Percentiles rank a stretch among this genome's conserved stretches.
Evolutionary conservation across 805 yeast species (phyloP).

Genomic region (Candida sithepensis): DNA sequence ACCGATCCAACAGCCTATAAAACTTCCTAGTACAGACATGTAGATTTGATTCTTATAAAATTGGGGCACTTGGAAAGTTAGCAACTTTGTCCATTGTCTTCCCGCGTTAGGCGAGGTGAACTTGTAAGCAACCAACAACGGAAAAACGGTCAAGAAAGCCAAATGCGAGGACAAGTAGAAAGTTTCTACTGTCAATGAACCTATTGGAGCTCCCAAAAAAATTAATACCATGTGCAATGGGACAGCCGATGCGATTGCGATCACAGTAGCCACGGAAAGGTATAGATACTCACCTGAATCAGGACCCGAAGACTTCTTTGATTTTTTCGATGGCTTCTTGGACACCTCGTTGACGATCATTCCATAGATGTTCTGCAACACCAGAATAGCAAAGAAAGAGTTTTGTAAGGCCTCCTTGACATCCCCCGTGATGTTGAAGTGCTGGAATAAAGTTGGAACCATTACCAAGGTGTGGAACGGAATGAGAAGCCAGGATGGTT

Average conservation of each 20-base stretch:
- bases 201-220: slow-evolving; percentile 79
- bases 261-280: slow-evolving; percentile 27
- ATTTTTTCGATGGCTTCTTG: slow-evolving; percentile 22
- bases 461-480: slow-evolving; percentile 32
- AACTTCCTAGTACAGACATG: slow-evolving; percentile 37
- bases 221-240: slow-evolving; percentile 43
- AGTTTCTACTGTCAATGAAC: slow-evolving; percentile 50
- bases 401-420: slow-evolving; percentile 25
- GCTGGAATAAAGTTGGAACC: slow-evolving; percentile 26
- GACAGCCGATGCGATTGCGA: slow-evolving; percentile 34
- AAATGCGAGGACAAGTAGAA: slow-evolving; percentile 59
- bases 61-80: slow-evolving; percentile 28
- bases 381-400: slow-evolving; percentile 30
- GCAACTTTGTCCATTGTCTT: slow-evolving; percentile 24
- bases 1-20: slow-evolving; percentile 85
- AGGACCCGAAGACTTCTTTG: slow-evolving; percentile 10
- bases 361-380: slow-evolving; percentile 35
- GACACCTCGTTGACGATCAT: slow-evolving; percentile 31
- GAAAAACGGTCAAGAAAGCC: slow-evolving; percentile 56
- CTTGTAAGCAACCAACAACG: slow-evolving; percentile 54
- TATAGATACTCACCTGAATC: slow-evolving; percentile 22
- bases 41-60: slow-evolving; percentile 33
- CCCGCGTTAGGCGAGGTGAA: slow-evolving; percentile 33
- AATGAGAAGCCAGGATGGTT: slow-evolving; percentile 17
- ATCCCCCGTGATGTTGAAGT: slow-evolving; percentile 30